Percentiles rank a stretch among this genome's conserved stretches.
phyloP scores from a whole-genome alignment of 2,329 filamentous ascomycete genomes.

The Penicillium sp. region DNA sequence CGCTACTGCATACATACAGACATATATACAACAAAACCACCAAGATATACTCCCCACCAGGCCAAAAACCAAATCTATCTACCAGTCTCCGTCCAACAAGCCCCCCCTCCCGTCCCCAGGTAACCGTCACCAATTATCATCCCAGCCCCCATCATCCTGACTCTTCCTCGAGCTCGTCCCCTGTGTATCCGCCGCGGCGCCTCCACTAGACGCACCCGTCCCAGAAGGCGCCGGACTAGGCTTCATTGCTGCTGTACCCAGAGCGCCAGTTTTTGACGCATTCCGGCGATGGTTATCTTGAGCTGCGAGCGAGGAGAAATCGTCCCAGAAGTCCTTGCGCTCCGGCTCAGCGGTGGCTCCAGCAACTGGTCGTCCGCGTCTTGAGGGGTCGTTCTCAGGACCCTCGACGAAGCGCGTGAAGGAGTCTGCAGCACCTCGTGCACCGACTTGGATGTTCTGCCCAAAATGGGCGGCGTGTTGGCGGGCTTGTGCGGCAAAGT shows the following conservation, averaged over 20 bases:
- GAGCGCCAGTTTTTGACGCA: slow-evolving; percentile 52
- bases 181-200: background rate
- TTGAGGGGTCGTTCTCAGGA: slow-evolving; percentile 58
- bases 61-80: background rate
- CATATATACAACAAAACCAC: background rate
- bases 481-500: slow-evolving; percentile 75
- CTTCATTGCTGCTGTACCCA: slow-evolving; percentile 70
- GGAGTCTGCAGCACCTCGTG: slow-evolving; percentile 75
- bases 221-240: slow-evolving; percentile 36
- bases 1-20: slow-evolving; percentile 7
- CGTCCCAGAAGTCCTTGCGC: slow-evolving; percentile 89
- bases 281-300: slow-evolving; percentile 34
- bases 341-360: slow-evolving; percentile 57
- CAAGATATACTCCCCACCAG: background rate
- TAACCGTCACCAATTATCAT: slow-evolving; percentile 52
- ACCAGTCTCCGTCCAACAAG: background rate
- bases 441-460: slow-evolving; percentile 67
- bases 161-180: slow-evolving; percentile 41
- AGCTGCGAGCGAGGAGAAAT: slow-evolving; percentile 72
- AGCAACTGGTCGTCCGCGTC: slow-evolving; percentile 35
- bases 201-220: background rate
- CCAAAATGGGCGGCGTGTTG: slow-evolving; percentile 58
- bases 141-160: slow-evolving; percentile 61
- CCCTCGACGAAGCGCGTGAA: slow-evolving; percentile 91
- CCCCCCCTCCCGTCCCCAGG: no score